phyloP scores from a whole-genome alignment of 177 flowering plant genomes.

The Vitis hybrid region DNA sequence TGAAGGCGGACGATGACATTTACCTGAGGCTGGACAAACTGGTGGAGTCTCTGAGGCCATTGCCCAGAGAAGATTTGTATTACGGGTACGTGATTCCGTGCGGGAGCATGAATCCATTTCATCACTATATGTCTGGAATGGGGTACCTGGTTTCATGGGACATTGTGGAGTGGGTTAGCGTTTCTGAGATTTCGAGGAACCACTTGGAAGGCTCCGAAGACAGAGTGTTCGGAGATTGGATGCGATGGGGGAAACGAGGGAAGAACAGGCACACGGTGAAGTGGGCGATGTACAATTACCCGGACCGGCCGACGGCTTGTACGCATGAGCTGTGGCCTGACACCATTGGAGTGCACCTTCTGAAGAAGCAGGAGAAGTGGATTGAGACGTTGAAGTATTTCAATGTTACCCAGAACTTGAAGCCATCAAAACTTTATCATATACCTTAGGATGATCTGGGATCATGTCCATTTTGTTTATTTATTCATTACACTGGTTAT shows the following conservation, averaged over 20 bases:
- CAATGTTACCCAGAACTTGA: slow-evolving; percentile 59
- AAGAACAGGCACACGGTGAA: slow-evolving; percentile 75
- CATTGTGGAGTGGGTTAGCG: slow-evolving; percentile 66
- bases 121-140: slow-evolving; percentile 87
- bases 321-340: slow-evolving; percentile 76
- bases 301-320: slow-evolving; percentile 53
- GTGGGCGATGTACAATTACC: slow-evolving; percentile 81
- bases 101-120: slow-evolving; percentile 77
- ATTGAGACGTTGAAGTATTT: slow-evolving; percentile 61
- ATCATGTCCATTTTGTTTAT: background rate
- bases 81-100: slow-evolving; percentile 92
- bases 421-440: slow-evolving; percentile 74
- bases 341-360: slow-evolving; percentile 68
- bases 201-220: slow-evolving; percentile 78
- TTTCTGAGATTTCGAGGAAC: slow-evolving; percentile 53
- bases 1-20: slow-evolving; percentile 81
- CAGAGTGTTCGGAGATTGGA: slow-evolving; percentile 67
- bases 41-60: slow-evolving; percentile 49
- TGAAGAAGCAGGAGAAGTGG: slow-evolving; percentile 74
- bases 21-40: slow-evolving; percentile 52
- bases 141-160: slow-evolving; percentile 89
- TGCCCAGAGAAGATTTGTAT: slow-evolving; percentile 73
- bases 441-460: slow-evolving; percentile 29
- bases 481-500: background rate
- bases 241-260: slow-evolving; percentile 49